Evolutionary conservation across 148 eudicot genomes (phyloP).

Genomic region (Nepenthes mirabilis): DNA sequence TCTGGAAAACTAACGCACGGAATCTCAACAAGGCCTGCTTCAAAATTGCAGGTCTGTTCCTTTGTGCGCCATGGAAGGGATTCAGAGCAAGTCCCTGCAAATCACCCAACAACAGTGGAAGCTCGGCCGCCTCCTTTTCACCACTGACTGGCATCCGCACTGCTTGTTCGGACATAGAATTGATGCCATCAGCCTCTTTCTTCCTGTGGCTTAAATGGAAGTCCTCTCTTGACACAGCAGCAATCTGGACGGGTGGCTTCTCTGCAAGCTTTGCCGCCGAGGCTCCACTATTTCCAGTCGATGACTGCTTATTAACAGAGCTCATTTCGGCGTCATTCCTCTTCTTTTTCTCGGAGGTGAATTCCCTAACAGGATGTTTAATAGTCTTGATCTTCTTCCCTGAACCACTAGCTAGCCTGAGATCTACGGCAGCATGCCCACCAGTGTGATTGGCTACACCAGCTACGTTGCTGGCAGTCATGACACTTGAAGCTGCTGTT

Average conservation of each 20-base stretch:
- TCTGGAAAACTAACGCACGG: constrained; percentile 52
- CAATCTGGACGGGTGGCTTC: constrained; percentile 11
- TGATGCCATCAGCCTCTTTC: not conserved
- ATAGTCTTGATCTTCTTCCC: constrained; percentile 34
- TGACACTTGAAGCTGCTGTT: not conserved
- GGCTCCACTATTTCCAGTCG: constrained; percentile 13
- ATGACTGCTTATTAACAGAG: not conserved
- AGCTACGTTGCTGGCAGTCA: no score
- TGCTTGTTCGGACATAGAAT: constrained; percentile 15
- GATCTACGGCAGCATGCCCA: not conserved
- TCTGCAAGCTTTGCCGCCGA: constrained; percentile 9
- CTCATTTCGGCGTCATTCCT: constrained; percentile 15
- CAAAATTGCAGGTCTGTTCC: constrained; percentile 19
- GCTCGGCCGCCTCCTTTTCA: constrained; percentile 17
- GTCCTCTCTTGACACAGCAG: constrained; percentile 14
- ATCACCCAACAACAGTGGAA: constrained; percentile 37
- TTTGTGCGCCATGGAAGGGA: constrained; percentile 37
- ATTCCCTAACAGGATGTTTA: constrained; percentile 33
- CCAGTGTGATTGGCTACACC: not conserved
- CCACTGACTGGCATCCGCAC: constrained; percentile 7
- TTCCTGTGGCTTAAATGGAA: constrained; percentile 6
- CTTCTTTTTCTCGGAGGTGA: constrained; percentile 24
- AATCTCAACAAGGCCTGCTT: constrained; percentile 41
- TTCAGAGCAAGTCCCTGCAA: constrained; percentile 56
- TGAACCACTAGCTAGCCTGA: constrained; percentile 6